Percentiles rank a stretch among this genome's conserved stretches.
These are phyloP conservation scores for Mycosphaerella arachidis DNA, from an alignment of 2,329 filamentous ascomycete genomes.

Conservation along the genomic window DNA sequence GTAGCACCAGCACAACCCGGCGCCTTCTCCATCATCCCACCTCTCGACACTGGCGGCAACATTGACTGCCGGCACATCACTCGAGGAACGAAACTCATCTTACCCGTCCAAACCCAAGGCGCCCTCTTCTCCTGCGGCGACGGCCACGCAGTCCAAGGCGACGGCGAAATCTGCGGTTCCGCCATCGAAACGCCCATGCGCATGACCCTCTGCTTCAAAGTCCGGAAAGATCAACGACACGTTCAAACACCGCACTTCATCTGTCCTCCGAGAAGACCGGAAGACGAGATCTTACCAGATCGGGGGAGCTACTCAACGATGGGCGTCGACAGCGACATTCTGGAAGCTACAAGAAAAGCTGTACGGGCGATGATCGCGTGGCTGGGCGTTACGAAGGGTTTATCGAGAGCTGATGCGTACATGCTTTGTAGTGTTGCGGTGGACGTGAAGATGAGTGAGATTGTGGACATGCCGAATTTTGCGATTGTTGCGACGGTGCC, in stretches of 20 bases:
- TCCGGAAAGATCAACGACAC: constrained; percentile 13
- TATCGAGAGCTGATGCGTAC: constrained; percentile 17
- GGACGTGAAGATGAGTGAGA: constrained; percentile 16
- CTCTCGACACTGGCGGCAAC: constrained; percentile 18
- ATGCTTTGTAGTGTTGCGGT: constrained; percentile 21
- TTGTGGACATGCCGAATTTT: constrained; percentile 23
- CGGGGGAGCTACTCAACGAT: constrained; percentile 16
- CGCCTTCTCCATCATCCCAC: constrained; percentile 16
- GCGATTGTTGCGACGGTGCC: constrained; percentile 17
- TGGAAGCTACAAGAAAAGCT: constrained; percentile 19
- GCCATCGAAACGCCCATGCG: constrained; percentile 19
- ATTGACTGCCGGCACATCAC: constrained; percentile 22
- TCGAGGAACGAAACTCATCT: constrained; percentile 13
- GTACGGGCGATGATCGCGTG: constrained; percentile 20
- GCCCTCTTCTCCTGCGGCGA: constrained; percentile 21
- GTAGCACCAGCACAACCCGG: constrained; percentile 15
- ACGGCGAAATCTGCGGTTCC: constrained; percentile 20
- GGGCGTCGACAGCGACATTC: constrained; percentile 15
- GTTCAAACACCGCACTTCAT: constrained; percentile 15
- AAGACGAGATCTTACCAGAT: constrained; percentile 10
- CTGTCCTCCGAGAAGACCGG: constrained; percentile 6
- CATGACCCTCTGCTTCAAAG: constrained; percentile 13
- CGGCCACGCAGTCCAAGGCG: constrained; percentile 22
- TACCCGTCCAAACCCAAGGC: constrained; percentile 12
- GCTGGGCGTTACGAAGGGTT: constrained; percentile 8